Conservation (phyloP, 2,329 filamentous ascomycete genomes). For the Penicillium sumatraense region DNA sequence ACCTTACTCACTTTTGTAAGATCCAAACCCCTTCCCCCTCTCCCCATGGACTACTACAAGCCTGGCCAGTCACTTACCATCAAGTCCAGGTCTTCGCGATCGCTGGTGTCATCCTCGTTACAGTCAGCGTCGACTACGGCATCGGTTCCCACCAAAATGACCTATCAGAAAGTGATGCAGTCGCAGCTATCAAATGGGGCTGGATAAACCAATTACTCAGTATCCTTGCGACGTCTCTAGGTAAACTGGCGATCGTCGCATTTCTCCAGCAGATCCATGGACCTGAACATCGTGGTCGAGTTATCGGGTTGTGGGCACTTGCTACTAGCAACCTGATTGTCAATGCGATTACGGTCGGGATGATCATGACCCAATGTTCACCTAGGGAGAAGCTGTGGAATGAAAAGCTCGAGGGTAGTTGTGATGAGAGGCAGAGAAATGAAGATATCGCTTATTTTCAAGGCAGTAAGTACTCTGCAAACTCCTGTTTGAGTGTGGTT, state of each 20-base stretch:
- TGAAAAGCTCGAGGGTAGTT: conserved; percentile 11
- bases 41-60: no score
- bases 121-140: conserved; percentile 11
- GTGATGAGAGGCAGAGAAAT: conserved; percentile 16
- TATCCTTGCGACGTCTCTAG: conserved; percentile 19
- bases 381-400: conserved; percentile 21
- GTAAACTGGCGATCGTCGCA: conserved; percentile 24
- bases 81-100: neutral
- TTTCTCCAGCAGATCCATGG: conserved; percentile 28
- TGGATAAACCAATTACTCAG: conserved; percentile 27
- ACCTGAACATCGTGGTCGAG: conserved; percentile 15
- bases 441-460: conserved; percentile 24
- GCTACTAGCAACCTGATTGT: conserved; percentile 14
- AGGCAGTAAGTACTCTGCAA: conserved; percentile 21
- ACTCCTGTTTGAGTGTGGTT: neutral
- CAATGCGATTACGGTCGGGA: conserved; percentile 16
- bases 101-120: conserved; percentile 10
- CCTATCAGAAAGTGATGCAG: neutral
- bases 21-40: no score
- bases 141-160: conserved; percentile 14
- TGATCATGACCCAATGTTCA: conserved; percentile 21
- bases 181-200: conserved; percentile 21
- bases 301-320: conserved; percentile 17
- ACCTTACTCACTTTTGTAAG: conserved; percentile 25
- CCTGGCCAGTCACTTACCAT: neutral